These are phyloP conservation scores for Diaporthe batatas DNA, from an alignment of 2,329 filamentous ascomycete species.

Conservation along the genomic window DNA sequence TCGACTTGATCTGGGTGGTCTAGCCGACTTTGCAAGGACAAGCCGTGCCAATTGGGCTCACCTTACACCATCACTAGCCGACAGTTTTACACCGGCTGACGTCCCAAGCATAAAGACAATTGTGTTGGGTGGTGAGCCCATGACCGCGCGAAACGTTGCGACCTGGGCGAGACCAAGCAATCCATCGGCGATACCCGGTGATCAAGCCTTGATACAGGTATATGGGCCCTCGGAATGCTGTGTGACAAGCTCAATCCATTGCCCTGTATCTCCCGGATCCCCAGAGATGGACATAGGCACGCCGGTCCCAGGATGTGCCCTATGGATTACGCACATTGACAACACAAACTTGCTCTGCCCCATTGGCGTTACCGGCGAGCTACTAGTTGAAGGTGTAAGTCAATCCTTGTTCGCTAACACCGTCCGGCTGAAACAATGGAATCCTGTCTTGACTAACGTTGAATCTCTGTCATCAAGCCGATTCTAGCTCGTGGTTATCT, in stretches of 20 bases:
- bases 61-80: neutral
- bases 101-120: neutral
- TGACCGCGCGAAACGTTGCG: neutral
- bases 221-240: conserved; percentile 15
- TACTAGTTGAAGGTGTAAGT: conserved; percentile 20
- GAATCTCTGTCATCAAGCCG: neutral
- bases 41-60: neutral
- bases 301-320: neutral
- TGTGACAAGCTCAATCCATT: neutral
- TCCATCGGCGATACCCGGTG: conserved; percentile 51
- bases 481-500: neutral
- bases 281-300: neutral
- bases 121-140: neutral
- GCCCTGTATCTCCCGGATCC: neutral
- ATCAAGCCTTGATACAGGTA: conserved; percentile 53
- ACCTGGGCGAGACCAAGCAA: neutral
- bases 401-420: neutral
- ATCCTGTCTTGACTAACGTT: neutral
- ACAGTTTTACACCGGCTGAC: neutral
- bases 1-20: conserved; percentile 48
- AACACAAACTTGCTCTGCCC: neutral
- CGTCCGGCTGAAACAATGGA: neutral
- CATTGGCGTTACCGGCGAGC: neutral
- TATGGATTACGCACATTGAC: neutral
- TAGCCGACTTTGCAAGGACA: neutral